Evolutionary conservation across 75 land plant species (phyloP).

Genomic region (Pinus taeda): DNA sequence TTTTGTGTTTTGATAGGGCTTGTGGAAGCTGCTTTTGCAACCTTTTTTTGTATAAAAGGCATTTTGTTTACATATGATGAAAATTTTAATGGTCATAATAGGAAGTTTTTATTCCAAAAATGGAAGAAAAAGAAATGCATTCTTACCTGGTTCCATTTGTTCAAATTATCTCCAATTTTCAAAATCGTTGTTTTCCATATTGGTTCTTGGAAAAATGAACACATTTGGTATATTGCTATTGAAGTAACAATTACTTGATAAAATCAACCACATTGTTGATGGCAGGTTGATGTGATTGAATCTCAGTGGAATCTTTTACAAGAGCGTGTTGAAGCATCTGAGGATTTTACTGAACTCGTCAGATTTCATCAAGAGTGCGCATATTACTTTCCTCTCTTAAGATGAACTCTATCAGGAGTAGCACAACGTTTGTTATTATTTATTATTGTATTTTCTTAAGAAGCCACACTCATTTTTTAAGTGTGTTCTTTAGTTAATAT

Average conservation of each 20-base stretch:
- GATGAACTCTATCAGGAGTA: too few relatives aligned
- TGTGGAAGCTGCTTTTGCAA: too few relatives aligned
- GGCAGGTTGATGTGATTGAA: slow-evolving; percentile 98
- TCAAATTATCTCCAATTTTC: background rate
- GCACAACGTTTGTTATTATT: too few relatives aligned
- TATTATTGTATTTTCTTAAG: too few relatives aligned
- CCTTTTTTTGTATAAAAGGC: too few relatives aligned
- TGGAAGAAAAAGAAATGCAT: background rate
- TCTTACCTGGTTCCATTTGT: background rate
- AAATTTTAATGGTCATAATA: too few relatives aligned
- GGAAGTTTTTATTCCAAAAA: too few relatives aligned
- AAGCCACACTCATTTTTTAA: background rate
- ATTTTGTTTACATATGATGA: too few relatives aligned
- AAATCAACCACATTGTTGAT: slow-evolving; percentile 5
- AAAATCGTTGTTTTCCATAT: too few relatives aligned
- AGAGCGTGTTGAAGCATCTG: slow-evolving; percentile 86
- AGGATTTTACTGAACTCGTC: slow-evolving; percentile 97
- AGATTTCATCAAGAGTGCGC: slow-evolving; percentile 96
- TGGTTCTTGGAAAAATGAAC: background rate
- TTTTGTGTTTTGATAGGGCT: too few relatives aligned
- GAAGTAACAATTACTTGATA: background rate
- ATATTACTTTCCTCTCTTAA: slow-evolving; percentile 3
- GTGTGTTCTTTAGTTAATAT: background rate
- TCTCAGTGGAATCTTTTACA: slow-evolving; percentile 99
- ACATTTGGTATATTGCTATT: background rate